Conservation (phyloP, 768 basidiomycete genomes). For the Serendipita vermifera region DNA sequence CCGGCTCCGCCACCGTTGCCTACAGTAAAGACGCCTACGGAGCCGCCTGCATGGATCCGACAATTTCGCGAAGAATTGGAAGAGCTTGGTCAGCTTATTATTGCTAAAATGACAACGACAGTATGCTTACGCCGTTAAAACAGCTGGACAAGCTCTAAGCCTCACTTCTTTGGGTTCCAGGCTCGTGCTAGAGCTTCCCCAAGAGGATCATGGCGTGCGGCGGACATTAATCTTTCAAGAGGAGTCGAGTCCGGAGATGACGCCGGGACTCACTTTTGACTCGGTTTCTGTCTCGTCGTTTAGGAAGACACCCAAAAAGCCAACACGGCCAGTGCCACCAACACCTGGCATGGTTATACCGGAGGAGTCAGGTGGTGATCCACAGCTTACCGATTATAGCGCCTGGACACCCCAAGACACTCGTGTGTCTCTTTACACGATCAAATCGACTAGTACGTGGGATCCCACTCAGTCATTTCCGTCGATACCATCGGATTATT, state of each 20-base stretch:
- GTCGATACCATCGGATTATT: constrained; percentile 8
- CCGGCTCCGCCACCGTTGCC: too few species aligned
- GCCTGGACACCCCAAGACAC: neutral
- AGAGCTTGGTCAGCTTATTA: too few species aligned
- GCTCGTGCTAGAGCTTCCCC: neutral
- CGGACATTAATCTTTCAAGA: neutral
- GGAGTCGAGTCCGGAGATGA: neutral
- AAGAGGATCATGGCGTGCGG: neutral
- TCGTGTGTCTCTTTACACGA: constrained; percentile 4
- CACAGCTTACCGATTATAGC: neutral
- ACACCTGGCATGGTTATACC: neutral
- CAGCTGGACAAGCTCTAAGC: constrained; percentile 6
- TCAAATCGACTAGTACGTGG: neutral
- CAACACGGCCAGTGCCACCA: neutral
- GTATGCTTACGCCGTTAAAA: too few species aligned
- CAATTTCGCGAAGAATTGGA: constrained; percentile 5
- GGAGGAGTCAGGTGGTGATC: neutral
- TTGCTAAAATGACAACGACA: too few species aligned
- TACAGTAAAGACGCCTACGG: too few species aligned
- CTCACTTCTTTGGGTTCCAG: neutral
- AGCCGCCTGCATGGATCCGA: neutral
- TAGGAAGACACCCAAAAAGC: neutral
- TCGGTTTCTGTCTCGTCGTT: neutral
- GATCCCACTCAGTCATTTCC: neutral
- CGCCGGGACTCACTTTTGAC: neutral